These are phyloP conservation scores for Ramaria sp. DNA, from an alignment of 768 basidiomycete species.

Conservation along the genomic window DNA sequence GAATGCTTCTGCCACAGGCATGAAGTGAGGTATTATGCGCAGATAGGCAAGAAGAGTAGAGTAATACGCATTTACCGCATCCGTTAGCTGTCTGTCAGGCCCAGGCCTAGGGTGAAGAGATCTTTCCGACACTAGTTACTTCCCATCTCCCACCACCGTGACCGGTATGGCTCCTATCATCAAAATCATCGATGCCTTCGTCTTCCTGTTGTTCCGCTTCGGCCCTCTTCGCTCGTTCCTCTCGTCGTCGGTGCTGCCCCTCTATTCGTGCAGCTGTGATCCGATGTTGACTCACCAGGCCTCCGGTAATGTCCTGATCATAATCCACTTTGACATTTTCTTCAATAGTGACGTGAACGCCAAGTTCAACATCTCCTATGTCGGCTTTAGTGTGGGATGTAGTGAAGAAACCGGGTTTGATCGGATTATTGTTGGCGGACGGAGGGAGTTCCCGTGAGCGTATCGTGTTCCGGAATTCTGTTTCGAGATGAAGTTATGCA, in stretches of 20 bases:
- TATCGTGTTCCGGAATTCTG: not conserved
- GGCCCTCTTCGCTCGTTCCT: not conserved
- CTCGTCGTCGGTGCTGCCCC: not conserved
- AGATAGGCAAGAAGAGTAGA: no score
- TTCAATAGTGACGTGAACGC: not conserved
- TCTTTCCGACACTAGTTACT: not conserved
- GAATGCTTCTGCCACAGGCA: no score
- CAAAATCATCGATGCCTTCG: not conserved
- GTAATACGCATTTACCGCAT: no score
- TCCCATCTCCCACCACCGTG: not conserved
- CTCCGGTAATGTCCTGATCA: not conserved
- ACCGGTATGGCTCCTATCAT: not conserved
- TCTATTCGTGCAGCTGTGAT: not conserved
- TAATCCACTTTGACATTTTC: not conserved
- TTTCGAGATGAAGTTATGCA: not conserved
- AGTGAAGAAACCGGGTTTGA: not conserved
- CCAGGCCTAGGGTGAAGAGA: not conserved
- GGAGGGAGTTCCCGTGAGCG: not conserved
- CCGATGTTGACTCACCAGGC: not conserved
- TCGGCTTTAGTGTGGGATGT: not conserved
- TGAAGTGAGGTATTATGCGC: no score
- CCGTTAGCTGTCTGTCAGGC: no score
- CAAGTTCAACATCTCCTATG: not conserved
- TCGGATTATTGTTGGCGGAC: not conserved
- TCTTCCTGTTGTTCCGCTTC: not conserved